A percentile compares a stretch with the other conserved stretches of the same genome.
These are phyloP conservation scores for Thalassiosira pacifica DNA, from an alignment of 352 stramenopile genomes.

Conservation along the genomic window DNA sequence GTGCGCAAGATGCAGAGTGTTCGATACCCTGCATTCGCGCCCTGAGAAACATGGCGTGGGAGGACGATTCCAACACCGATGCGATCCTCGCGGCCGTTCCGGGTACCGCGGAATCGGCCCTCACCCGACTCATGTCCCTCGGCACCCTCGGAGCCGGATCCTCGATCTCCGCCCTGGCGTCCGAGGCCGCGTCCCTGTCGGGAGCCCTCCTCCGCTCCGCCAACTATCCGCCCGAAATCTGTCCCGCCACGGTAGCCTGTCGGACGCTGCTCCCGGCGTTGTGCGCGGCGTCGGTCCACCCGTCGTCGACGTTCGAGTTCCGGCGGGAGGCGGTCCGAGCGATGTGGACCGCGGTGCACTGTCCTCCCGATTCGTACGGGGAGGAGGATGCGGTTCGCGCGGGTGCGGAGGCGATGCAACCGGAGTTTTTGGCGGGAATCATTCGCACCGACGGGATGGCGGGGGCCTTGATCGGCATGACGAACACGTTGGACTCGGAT, in stretches of 20 bases:
- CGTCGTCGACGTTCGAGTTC: conserved; percentile 35
- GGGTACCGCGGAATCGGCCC: conserved; percentile 7
- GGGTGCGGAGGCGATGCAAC: neutral
- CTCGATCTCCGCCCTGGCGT: conserved; percentile 19
- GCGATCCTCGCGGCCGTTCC: neutral
- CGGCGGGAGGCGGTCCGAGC: conserved; percentile 39
- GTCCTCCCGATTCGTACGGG: neutral
- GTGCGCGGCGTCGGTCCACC: conserved; percentile 10
- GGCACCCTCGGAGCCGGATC: conserved; percentile 25
- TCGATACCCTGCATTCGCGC: conserved; percentile 29
- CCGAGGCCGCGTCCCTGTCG: conserved; percentile 22
- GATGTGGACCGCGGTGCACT: conserved; percentile 31
- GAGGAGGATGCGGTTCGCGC: conserved; percentile 10
- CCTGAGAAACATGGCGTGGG: conserved; percentile 28
- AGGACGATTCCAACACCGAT: neutral
- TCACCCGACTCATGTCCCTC: conserved; percentile 34
- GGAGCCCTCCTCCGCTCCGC: conserved; percentile 31
- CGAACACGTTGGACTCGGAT: conserved; percentile 28
- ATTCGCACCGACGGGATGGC: conserved; percentile 9
- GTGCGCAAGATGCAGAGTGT: neutral
- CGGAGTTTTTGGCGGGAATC: conserved; percentile 14
- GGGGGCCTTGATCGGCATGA: conserved; percentile 16
- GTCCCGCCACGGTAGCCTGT: neutral
- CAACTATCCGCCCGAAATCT: neutral
- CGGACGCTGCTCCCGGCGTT: conserved; percentile 31